Percentiles rank a stretch among this genome's conserved stretches.
These are phyloP conservation scores for Protomyces arabidopsidicola DNA, from an alignment of 1,139 yeast species.

Conservation along the genomic window DNA sequence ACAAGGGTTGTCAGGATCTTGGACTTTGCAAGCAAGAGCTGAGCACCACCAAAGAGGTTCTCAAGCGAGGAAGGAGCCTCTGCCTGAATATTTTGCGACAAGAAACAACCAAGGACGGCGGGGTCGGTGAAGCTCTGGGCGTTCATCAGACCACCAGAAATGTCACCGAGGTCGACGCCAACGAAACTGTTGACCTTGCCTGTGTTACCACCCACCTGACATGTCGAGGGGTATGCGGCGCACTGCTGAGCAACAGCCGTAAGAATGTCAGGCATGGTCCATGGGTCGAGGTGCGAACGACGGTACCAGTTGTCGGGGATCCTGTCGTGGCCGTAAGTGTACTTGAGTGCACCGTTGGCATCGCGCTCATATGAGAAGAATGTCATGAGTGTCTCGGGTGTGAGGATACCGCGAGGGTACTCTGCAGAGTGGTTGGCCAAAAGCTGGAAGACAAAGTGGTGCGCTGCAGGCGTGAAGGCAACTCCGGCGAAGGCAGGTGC, in stretches of 20 bases:
- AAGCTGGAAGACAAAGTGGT: conserved; percentile 1
- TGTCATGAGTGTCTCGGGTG: conserved; percentile 2
- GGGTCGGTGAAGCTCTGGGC: background rate
- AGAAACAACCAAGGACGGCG: background rate
- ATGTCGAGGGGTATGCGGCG: background rate
- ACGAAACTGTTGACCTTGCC: background rate
- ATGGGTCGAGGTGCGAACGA: background rate
- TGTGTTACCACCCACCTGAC: conserved; percentile 4
- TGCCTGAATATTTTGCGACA: background rate
- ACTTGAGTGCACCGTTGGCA: background rate
- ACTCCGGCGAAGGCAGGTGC: conserved; percentile 6
- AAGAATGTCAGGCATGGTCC: conserved; percentile 4
- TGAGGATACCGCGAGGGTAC: conserved; percentile 4
- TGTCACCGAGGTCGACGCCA: conserved; percentile 5
- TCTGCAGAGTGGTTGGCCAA: conserved; percentile 4
- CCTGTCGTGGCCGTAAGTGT: background rate
- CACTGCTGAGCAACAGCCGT: background rate
- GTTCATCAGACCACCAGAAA: conserved; percentile 4
- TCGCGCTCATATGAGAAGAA: background rate
- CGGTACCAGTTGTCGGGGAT: conserved; percentile 9
- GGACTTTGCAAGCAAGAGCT: background rate
- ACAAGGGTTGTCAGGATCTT: background rate
- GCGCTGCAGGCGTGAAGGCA: conserved; percentile 7
- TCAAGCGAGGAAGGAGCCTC: background rate
- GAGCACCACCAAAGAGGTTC: background rate